These are phyloP conservation scores for Tarenaya hassleriana DNA, from an alignment of 345 rosid genomes.

Conservation along the genomic window DNA sequence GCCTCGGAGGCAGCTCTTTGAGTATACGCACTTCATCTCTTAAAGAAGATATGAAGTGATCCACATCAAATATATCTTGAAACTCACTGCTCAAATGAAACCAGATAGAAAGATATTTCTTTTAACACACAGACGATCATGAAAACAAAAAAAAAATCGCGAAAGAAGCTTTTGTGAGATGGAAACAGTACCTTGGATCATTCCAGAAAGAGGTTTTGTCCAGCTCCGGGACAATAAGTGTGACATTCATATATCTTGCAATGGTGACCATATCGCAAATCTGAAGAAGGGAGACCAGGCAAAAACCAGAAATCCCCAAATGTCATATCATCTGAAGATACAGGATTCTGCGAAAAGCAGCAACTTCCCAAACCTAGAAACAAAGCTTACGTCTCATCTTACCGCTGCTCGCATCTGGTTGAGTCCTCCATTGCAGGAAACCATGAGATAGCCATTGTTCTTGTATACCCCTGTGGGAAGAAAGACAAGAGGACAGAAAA, in stretches of 20 bases:
- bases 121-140: background rate
- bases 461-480: slow-evolving; percentile 68
- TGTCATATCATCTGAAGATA: slow-evolving; percentile 7
- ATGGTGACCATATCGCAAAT: slow-evolving; percentile 90
- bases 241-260: slow-evolving; percentile 75
- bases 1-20: slow-evolving; percentile 76
- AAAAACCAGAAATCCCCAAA: background rate
- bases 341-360: background rate
- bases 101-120: slow-evolving; percentile 7
- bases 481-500: slow-evolving; percentile 23
- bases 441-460: slow-evolving; percentile 93
- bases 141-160: background rate
- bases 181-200: slow-evolving; percentile 61
- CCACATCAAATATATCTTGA: slow-evolving; percentile 80
- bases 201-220: slow-evolving; percentile 89
- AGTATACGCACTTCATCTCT: slow-evolving; percentile 82
- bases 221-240: slow-evolving; percentile 83
- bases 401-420: slow-evolving; percentile 95
- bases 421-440: slow-evolving; percentile 91
- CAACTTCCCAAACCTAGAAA: background rate
- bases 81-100: slow-evolving; percentile 51
- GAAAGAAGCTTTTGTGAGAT: background rate
- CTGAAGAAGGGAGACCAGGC: slow-evolving; percentile 28
- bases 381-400: slow-evolving; percentile 17
- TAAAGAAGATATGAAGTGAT: slow-evolving; percentile 68